A percentile compares a stretch with the other conserved stretches of the same genome.
Conservation (phyloP, 495 filamentous ascomycete species). For the Aspergillus saccharolyticus region DNA sequence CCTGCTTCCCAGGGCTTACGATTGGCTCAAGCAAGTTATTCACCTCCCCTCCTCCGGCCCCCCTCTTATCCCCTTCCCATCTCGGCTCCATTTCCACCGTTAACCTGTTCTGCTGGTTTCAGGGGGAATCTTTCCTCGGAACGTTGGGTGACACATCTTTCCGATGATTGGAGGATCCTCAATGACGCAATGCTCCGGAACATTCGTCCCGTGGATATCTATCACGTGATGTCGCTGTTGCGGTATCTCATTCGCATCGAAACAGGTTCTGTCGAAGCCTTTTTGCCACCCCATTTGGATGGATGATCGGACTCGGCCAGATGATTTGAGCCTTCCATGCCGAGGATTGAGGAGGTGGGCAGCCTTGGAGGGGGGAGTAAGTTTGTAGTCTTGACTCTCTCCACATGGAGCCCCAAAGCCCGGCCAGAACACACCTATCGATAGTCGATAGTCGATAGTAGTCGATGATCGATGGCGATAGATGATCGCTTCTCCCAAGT, state of each 20-base stretch:
- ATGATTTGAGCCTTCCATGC: background rate
- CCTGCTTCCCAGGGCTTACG: background rate
- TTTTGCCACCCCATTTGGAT: conserved; percentile 18
- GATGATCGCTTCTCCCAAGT: background rate
- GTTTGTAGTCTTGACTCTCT: background rate
- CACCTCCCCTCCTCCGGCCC: background rate
- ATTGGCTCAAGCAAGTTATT: conserved; percentile 4
- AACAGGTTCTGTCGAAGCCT: background rate
- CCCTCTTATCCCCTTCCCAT: background rate
- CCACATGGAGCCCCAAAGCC: background rate
- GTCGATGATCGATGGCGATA: background rate
- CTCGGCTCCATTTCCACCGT: background rate
- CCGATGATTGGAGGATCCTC: conserved; percentile 16
- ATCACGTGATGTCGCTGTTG: conserved; percentile 17
- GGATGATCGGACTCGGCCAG: conserved; percentile 8
- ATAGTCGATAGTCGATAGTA: background rate
- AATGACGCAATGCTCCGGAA: conserved; percentile 22
- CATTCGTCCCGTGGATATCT: conserved; percentile 7
- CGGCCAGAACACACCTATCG: background rate
- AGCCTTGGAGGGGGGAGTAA: background rate
- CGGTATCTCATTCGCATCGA: conserved; percentile 9
- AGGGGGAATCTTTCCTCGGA: conserved; percentile 12
- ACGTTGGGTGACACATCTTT: conserved; percentile 10
- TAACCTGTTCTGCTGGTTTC: conserved; percentile 4
- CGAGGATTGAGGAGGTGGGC: no score